Evolutionary conservation across 345 rosid species (phyloP).

Genomic region (Cardiospermum halicacabum): DNA sequence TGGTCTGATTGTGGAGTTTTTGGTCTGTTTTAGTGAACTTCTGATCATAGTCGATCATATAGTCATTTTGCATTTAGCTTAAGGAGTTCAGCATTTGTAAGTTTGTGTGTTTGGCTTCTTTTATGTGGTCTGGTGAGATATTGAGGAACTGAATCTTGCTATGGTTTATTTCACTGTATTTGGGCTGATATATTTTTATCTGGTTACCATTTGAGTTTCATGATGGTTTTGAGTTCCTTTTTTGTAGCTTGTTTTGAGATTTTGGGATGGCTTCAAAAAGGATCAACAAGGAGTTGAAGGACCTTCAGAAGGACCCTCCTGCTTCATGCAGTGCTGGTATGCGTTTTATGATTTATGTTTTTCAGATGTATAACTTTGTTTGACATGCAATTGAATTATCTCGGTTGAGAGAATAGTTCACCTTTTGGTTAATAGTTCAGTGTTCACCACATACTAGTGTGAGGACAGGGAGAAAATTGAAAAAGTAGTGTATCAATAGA

Average conservation of each 20-base stretch:
- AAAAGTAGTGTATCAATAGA: background rate
- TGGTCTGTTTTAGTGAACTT: background rate
- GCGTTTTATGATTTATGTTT: background rate
- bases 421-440: background rate
- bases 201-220: background rate
- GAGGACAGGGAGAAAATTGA: background rate
- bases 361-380: background rate
- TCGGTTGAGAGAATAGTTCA: background rate
- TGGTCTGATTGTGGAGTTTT: background rate
- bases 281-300: constrained; percentile 71
- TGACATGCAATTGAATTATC: background rate
- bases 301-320: constrained; percentile 72
- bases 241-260: constrained; percentile 23
- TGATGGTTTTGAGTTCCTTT: background rate
- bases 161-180: background rate
- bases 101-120: background rate
- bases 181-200: background rate
- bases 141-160: background rate
- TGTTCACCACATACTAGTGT: background rate
- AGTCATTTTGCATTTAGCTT: too few species aligned
- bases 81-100: too few species aligned
- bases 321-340: constrained; percentile 74
- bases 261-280: constrained; percentile 54
- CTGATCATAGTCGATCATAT: too few species aligned
- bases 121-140: background rate